These are phyloP conservation scores for Nigrospora oryzae DNA, from an alignment of 2,329 filamentous ascomycete species.

Conservation along the genomic window DNA sequence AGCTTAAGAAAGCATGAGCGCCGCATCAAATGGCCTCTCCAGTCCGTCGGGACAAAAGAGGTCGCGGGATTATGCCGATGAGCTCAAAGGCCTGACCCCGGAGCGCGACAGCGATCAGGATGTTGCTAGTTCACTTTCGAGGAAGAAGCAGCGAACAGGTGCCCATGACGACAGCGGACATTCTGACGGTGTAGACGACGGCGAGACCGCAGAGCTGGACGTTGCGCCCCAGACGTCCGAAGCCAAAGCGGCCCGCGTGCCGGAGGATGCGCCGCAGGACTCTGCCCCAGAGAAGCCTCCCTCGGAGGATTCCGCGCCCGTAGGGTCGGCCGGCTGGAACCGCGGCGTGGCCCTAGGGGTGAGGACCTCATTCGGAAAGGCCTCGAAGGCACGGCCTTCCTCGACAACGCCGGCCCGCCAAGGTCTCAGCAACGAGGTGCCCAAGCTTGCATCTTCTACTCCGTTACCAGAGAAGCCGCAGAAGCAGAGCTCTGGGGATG, in stretches of 20 bases:
- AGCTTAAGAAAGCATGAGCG: not conserved
- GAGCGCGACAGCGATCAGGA: constrained; percentile 9
- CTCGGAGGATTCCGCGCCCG: not conserved
- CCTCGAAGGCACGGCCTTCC: not conserved
- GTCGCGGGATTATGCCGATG: constrained; percentile 17
- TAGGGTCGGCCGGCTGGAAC: constrained; percentile 15
- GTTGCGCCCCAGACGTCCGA: too few species aligned
- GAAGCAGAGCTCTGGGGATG: constrained; percentile 13
- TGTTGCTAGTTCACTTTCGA: constrained; percentile 2
- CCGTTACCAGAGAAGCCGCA: constrained; percentile 18
- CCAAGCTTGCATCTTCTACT: not conserved
- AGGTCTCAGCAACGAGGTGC: not conserved
- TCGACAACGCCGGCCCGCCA: not conserved
- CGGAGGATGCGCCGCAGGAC: too few species aligned
- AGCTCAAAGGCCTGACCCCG: constrained; percentile 19
- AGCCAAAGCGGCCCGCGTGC: too few species aligned
- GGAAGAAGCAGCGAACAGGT: constrained; percentile 14
- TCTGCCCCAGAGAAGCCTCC: too few species aligned
- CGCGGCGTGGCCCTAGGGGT: constrained; percentile 14
- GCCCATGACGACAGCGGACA: constrained; percentile 5
- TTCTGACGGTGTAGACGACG: constrained; percentile 20
- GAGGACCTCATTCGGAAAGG: constrained; percentile 15
- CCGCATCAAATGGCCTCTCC: constrained; percentile 3
- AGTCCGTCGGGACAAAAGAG: constrained; percentile 14
- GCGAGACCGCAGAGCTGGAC: constrained; percentile 20